Conservation (phyloP, 495 filamentous ascomycete species). For the Geopyxis carbonaria region DNA sequence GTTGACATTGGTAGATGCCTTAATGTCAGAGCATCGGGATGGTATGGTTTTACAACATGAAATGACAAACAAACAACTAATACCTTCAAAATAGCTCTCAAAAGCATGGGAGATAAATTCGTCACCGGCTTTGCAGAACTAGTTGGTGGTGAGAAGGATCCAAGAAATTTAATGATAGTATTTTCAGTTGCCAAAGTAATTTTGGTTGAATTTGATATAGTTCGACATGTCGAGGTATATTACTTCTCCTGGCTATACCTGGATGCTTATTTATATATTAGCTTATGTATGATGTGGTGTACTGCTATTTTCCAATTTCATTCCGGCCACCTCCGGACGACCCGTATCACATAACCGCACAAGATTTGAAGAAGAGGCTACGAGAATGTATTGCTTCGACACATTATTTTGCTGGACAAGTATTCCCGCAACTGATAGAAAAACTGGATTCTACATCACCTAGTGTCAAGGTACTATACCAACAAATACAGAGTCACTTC, state of each 20-base stretch:
- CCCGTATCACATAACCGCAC: conserved; percentile 56
- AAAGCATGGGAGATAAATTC: conserved; percentile 41
- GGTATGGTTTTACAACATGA: conserved; percentile 31
- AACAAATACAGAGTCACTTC: conserved; percentile 4
- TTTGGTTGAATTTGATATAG: conserved; percentile 57
- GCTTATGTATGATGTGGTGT: conserved; percentile 54
- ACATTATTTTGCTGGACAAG: conserved; percentile 46
- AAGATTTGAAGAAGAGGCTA: conserved; percentile 53
- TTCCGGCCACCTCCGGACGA: conserved; percentile 60
- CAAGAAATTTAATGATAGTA: conserved; percentile 59
- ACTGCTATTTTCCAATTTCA: conserved; percentile 66
- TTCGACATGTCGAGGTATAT: conserved; percentile 42
- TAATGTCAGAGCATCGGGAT: conserved; percentile 47
- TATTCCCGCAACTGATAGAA: conserved; percentile 53
- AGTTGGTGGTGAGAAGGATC: conserved; percentile 61
- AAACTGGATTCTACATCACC: conserved; percentile 60
- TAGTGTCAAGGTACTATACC: conserved; percentile 59
- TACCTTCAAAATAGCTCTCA: conserved; percentile 32
- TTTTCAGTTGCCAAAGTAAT: conserved; percentile 57
- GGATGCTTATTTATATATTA: conserved; percentile 16
- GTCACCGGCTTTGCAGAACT: conserved; percentile 47
- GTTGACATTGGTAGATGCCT: conserved; percentile 43
- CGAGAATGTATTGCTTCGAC: conserved; percentile 55
- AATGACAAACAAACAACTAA: conserved; percentile 12
- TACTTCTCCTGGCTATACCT: background rate